Conservation (phyloP, 108 stramenopile genomes). For the Nannochloropsis salina region DNA sequence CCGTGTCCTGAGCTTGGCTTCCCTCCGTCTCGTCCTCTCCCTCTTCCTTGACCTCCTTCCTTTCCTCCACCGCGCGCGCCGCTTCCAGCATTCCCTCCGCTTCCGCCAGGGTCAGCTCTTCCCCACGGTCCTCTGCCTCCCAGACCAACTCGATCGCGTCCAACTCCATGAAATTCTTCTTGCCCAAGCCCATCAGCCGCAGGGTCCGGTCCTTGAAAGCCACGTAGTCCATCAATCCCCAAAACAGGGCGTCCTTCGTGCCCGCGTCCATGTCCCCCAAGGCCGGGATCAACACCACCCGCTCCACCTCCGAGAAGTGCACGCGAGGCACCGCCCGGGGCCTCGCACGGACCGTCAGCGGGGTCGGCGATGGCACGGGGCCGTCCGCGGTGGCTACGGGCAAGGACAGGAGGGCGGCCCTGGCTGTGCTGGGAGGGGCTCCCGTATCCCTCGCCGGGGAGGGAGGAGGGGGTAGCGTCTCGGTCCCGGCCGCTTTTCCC, state of each 20-base stretch:
- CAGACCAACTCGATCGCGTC: neutral
- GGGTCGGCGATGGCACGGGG: neutral
- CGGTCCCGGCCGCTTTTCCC: neutral
- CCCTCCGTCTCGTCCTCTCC: neutral
- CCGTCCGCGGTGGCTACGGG: neutral
- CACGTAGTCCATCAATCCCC: neutral
- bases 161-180: neutral
- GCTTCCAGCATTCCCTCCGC: neutral
- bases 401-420: neutral
- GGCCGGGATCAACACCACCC: neutral
- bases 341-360: neutral
- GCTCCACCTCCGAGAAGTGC: neutral
- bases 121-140: neutral
- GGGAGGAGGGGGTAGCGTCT: neutral
- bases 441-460: neutral
- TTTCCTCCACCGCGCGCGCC: neutral
- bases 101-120: neutral
- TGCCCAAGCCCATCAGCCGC: neutral
- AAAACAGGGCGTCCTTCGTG: neutral
- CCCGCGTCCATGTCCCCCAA: neutral
- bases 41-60: neutral
- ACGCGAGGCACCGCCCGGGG: neutral
- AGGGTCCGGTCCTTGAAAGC: neutral
- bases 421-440: no score
- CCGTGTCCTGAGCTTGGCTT: neutral